Evolutionary conservation across 228 moss, liverwort and hornwort genomes (phyloP), one percentile per base, ranked within the genome.

Genomic region (Sphagnum magellanicum): DNA sequence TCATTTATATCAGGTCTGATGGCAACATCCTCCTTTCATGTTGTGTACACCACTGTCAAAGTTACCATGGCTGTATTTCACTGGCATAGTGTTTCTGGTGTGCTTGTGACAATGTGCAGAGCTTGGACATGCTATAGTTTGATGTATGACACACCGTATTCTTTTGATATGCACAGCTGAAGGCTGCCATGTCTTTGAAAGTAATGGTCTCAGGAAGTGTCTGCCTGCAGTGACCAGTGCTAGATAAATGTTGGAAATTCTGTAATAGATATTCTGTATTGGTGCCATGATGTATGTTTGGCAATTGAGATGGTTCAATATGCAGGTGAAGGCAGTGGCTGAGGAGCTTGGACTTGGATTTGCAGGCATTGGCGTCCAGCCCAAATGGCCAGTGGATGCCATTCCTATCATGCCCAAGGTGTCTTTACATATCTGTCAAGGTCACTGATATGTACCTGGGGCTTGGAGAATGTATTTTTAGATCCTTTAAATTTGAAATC

Each of bases 1-100:
- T 6, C 94, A 94, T 81, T 68, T 98, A 6, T 94, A 92, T 76
- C 94, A 98, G 91, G 97, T 93, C 61, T 6, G 14, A 61, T 73
- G 48, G 49, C 5, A 8, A 4, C 61, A 8, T 12, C 55, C 55
- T 55, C 55, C 12, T 55, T 55, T 12, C 55, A 12, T 12, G 12
- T 8, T 12, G 9, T 55, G 55, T 12, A 55, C 1, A 0, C 12
- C 55, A 55, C 12, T 55, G 55, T 12, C 55, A 32, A 32, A 32
- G 32, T 2, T 32, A 32, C 32, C 32, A 32, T 32, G 32, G 1
- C 32, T 32, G 32, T 32, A 2, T 32, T 32, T 32, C 32, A 32
- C 32, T 32, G 32, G 32, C 32, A 32, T 32, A 32, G 32, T 32
- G 32, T 32, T 3, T 32, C 32, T 32, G 32, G 3, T 32, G 32